phyloP scores from a whole-genome alignment of 1,139 yeast genomes.

The Yamadazyma aaseri region DNA sequence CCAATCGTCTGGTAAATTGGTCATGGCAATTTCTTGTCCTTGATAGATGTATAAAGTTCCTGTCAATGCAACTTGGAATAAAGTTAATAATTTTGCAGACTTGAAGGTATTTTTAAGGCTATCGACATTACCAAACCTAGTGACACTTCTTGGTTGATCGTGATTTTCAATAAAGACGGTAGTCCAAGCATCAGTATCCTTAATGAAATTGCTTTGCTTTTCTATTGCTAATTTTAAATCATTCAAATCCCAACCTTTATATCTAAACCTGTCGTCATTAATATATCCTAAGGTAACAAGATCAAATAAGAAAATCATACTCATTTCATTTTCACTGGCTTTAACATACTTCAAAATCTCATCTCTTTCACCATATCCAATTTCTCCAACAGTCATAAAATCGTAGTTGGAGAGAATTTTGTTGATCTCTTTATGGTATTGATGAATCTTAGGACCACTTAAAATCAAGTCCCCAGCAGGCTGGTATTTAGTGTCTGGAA shows the following conservation, averaged over 20 bases:
- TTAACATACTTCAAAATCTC: constrained; percentile 47
- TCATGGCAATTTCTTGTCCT: constrained; percentile 60
- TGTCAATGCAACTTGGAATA: constrained; percentile 44
- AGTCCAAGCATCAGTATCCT: constrained; percentile 54
- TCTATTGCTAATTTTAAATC: constrained; percentile 3
- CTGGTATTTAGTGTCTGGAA: constrained; percentile 41
- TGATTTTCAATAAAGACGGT: constrained; percentile 55
- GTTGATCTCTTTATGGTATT: constrained; percentile 52
- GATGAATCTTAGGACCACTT: constrained; percentile 55
- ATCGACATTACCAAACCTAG: constrained; percentile 47
- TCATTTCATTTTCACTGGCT: constrained; percentile 48
- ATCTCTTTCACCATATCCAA: constrained; percentile 42
- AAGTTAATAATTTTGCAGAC: constrained; percentile 47
- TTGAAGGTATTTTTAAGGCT: constrained; percentile 22
- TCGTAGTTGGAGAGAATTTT: constrained; percentile 47
- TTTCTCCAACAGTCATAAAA: constrained; percentile 57
- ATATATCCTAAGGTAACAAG: constrained; percentile 43
- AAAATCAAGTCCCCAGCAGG: constrained; percentile 29
- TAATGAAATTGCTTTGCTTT: constrained; percentile 26
- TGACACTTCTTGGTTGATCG: constrained; percentile 52
- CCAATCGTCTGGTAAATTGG: constrained; percentile 45
- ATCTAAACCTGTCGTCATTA: constrained; percentile 31
- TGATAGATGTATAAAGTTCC: constrained; percentile 57
- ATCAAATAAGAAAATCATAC: constrained; percentile 51
- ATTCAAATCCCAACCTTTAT: constrained; percentile 10